These are phyloP conservation scores for Corrigiola litoralis DNA, from an alignment of 179 eudicot genomes.

Conservation along the genomic window DNA sequence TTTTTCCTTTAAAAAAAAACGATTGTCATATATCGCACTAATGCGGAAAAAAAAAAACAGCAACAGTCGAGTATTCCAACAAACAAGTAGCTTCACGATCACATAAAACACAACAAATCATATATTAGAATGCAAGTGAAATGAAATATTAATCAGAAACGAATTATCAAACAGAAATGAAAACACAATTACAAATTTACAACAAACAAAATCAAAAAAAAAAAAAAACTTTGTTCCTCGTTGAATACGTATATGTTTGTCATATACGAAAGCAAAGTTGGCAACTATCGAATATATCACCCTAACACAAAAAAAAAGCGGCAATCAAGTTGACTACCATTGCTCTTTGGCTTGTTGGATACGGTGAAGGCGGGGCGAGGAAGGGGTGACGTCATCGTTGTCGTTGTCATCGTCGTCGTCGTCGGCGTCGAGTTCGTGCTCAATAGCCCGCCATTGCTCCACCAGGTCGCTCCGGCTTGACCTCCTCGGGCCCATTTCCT, in stretches of 20 bases:
- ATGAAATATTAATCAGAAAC: not conserved
- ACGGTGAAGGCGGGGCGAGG: constrained; percentile 33
- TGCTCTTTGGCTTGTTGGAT: constrained; percentile 62
- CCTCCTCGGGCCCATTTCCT: constrained; percentile 30
- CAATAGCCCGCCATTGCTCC: constrained; percentile 82
- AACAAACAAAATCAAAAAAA: not conserved
- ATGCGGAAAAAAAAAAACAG: too few species aligned
- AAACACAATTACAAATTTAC: not conserved
- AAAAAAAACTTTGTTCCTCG: not conserved
- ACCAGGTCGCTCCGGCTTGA: constrained; percentile 44
- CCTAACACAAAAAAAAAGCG: not conserved
- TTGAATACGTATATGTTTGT: not conserved
- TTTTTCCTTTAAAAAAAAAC: too few species aligned
- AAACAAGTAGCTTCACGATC: too few species aligned
- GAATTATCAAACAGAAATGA: not conserved
- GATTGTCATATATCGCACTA: too few species aligned
- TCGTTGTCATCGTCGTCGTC: constrained; percentile 36
- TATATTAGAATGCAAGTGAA: too few species aligned
- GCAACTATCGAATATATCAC: not conserved
- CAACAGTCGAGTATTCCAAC: too few species aligned
- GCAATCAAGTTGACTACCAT: constrained; percentile 39
- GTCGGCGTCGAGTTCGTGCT: constrained; percentile 49
- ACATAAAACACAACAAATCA: not conserved
- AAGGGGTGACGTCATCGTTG: not conserved
- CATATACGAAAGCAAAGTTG: not conserved